These are phyloP conservation scores for Ilyonectria mors-panacis DNA, from an alignment of 2,329 filamentous ascomycete genomes.

Conservation along the genomic window DNA sequence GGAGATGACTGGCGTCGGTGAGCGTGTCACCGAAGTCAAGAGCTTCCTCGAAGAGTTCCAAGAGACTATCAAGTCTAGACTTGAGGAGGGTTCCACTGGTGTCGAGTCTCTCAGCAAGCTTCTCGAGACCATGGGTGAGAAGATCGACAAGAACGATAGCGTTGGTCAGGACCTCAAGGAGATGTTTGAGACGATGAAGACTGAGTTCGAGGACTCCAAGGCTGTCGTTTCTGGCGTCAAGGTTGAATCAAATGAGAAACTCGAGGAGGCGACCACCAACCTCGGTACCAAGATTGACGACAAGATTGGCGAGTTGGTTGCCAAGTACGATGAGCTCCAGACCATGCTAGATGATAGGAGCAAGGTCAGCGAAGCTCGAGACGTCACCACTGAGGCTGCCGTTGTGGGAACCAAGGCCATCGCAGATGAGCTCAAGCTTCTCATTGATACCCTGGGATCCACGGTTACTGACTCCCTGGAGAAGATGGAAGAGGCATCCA, in stretches of 20 bases:
- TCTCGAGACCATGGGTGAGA: constrained; percentile 77
- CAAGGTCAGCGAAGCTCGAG: constrained; percentile 80
- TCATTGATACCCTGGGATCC: constrained; percentile 87
- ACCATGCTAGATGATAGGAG: constrained; percentile 80
- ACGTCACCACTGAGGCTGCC: constrained; percentile 80
- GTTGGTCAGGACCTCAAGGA: constrained; percentile 77
- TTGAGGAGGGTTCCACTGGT: constrained; percentile 81
- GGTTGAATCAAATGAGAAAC: constrained; percentile 87
- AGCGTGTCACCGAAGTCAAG: constrained; percentile 86
- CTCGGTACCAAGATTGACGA: constrained; percentile 72
- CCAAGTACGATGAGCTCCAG: constrained; percentile 91
- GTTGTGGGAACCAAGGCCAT: constrained; percentile 82
- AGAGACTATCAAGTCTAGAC: constrained; percentile 80
- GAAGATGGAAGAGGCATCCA: constrained; percentile 89
- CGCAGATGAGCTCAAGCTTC: constrained; percentile 87
- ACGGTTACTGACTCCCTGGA: constrained; percentile 87
- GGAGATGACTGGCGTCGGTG: constrained; percentile 84
- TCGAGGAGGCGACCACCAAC: constrained; percentile 69
- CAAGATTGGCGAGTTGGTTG: constrained; percentile 81
- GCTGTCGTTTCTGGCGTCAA: constrained; percentile 85
- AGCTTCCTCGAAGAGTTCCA: constrained; percentile 83
- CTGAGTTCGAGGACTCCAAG: constrained; percentile 90
- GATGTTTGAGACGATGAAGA: constrained; percentile 81
- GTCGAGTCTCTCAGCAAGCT: constrained; percentile 81
- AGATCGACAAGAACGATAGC: constrained; percentile 69